These are phyloP conservation scores for Casuarina glauca DNA, from an alignment of 306 rosid genomes.

Conservation along the genomic window DNA sequence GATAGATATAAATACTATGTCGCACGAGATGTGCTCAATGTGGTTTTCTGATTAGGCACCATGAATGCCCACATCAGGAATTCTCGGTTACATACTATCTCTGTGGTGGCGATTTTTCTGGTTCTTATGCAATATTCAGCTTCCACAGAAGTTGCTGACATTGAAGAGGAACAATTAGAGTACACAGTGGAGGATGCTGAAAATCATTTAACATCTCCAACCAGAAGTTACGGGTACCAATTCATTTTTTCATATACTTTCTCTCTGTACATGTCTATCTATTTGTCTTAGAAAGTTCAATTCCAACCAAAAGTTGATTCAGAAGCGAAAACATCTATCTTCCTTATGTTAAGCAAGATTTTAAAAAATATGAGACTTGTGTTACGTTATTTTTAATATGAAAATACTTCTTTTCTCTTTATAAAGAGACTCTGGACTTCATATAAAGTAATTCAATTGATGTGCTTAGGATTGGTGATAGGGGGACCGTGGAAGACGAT, in stretches of 20 bases:
- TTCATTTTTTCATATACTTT: neutral
- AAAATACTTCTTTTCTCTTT: too few relatives aligned
- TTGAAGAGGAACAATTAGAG: conserved; percentile 42
- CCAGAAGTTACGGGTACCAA: conserved; percentile 43
- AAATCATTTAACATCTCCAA: conserved; percentile 26
- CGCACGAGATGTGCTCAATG: conserved; percentile 17
- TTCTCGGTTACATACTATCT: conserved; percentile 17
- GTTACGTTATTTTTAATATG: too few relatives aligned
- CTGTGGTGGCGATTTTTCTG: conserved; percentile 37
- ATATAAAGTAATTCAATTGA: neutral
- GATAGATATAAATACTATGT: conserved; percentile 41
- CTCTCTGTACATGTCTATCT: neutral
- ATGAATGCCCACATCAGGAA: conserved; percentile 47
- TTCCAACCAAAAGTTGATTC: too few relatives aligned
- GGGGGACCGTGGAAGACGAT: conserved; percentile 32
- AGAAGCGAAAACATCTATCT: too few relatives aligned
- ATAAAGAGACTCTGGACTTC: neutral
- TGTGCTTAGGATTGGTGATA: conserved; percentile 43
- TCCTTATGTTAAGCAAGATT: too few relatives aligned
- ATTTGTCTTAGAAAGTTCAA: neutral
- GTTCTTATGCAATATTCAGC: conserved; percentile 25
- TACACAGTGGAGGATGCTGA: conserved; percentile 35
- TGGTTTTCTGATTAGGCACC: conserved; percentile 29
- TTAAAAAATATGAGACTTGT: too few relatives aligned
- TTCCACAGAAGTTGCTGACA: conserved; percentile 35